Conservation (phyloP, 805 yeast species). For the Kuraishia cidri region DNA sequence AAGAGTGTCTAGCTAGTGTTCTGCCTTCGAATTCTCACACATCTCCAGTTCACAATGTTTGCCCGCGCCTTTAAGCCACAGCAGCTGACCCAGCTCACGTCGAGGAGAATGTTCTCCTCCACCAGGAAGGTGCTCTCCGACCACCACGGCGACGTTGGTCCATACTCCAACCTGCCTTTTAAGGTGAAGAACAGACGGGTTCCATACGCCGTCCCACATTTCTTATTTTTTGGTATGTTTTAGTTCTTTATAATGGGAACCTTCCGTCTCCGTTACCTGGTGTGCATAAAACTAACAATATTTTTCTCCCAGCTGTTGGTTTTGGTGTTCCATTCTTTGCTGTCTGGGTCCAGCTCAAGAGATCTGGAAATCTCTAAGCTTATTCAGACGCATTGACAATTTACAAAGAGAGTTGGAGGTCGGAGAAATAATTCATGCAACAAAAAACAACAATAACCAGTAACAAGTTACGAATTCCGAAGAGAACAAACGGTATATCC, state of each 20-base stretch:
- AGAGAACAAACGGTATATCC: background rate
- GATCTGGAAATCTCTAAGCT: constrained; percentile 54
- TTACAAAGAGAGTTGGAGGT: background rate
- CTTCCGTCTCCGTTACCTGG: background rate
- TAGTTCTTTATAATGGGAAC: constrained; percentile 3
- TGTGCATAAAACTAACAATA: background rate
- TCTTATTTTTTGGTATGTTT: constrained; percentile 57
- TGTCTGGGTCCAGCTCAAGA: constrained; percentile 75
- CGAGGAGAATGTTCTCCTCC: constrained; percentile 50
- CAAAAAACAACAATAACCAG: background rate
- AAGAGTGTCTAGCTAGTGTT: too few species aligned
- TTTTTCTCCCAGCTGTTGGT: constrained; percentile 33
- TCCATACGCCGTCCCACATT: constrained; percentile 78
- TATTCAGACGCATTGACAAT: background rate
- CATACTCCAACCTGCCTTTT: constrained; percentile 90
- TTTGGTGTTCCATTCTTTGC: constrained; percentile 74
- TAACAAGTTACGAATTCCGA: background rate
- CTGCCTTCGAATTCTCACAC: too few species aligned
- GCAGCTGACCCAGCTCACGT: too few species aligned
- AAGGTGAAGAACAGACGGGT: constrained; percentile 88
- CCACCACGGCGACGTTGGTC: constrained; percentile 67
- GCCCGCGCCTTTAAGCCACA: too few species aligned
- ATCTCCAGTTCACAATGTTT: too few species aligned
- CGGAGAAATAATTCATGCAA: background rate
- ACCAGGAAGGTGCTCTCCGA: constrained; percentile 26